A percentile compares a stretch with the other conserved stretches of the same genome.
phyloP scores from a whole-genome alignment of 345 rosid genomes.

The Passiflora organensis region DNA sequence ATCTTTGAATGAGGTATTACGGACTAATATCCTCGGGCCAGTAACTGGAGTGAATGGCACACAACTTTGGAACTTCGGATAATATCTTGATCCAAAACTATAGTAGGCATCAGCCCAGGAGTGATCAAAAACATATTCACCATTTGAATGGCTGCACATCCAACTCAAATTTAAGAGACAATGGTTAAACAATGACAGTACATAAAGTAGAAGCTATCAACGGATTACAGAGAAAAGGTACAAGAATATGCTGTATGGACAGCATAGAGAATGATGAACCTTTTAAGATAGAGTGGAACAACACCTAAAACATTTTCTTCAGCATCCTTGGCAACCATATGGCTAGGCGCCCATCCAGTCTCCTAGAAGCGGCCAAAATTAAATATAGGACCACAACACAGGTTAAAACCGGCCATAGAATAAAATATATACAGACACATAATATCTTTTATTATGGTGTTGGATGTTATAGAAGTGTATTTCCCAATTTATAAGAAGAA shows the following conservation, averaged over 20 bases:
- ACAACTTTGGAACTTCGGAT: conserved; percentile 94
- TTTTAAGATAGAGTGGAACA: conserved; percentile 91
- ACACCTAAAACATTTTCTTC: conserved; percentile 62
- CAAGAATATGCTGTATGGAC: conserved; percentile 6
- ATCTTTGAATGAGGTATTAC: conserved; percentile 51
- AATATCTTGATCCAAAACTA: conserved; percentile 73
- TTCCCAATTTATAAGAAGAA: no score
- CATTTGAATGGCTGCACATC: conserved; percentile 74
- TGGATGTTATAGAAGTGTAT: no score
- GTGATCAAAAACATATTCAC: conserved; percentile 96
- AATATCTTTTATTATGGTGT: no score
- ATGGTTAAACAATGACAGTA: conserved; percentile 2
- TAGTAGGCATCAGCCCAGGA: conserved; percentile 97
- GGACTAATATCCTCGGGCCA: conserved; percentile 81
- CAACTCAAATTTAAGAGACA: conserved; percentile 26
- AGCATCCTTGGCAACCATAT: conserved; percentile 79
- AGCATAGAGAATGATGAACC: conserved; percentile 41
- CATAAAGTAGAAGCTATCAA: conserved; percentile 6
- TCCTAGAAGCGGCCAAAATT: conserved; percentile 39
- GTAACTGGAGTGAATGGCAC: conserved; percentile 96
- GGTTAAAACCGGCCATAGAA: no score
- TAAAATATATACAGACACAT: no score
- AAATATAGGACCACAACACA: no score
- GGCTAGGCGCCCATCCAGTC: conserved; percentile 89
- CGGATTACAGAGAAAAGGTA: conserved; percentile 10